Percentiles rank a stretch among this genome's conserved stretches.
These are phyloP conservation scores for Naematelia encephala DNA, from an alignment of 768 basidiomycete genomes.

Conservation along the genomic window DNA sequence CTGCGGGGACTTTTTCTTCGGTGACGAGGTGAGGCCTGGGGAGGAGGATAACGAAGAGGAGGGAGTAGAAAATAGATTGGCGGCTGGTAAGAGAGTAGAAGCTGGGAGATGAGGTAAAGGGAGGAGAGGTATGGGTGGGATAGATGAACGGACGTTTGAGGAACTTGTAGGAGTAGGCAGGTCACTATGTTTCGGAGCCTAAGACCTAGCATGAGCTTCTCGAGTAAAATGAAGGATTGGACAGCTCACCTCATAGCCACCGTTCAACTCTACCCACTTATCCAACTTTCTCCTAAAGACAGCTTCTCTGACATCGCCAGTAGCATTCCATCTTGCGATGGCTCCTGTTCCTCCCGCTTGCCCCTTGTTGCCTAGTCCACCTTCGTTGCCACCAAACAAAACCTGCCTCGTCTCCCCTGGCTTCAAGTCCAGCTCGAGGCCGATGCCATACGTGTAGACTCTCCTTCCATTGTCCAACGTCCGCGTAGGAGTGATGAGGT, in stretches of 20 bases:
- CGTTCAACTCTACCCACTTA: constrained; percentile 44
- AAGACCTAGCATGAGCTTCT: neutral
- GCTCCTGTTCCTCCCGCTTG: constrained; percentile 46
- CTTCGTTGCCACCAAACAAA: constrained; percentile 35
- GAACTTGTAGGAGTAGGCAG: constrained; percentile 39
- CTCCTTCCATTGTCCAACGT: constrained; percentile 39
- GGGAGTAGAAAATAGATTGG: constrained; percentile 26
- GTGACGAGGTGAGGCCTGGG: constrained; percentile 7
- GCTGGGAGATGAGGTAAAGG: constrained; percentile 38
- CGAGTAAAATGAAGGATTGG: neutral
- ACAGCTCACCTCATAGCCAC: constrained; percentile 40
- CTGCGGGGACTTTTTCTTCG: no score
- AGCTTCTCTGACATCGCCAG: constrained; percentile 36
- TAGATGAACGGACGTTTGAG: constrained; percentile 17
- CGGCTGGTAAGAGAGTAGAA: constrained; percentile 30
- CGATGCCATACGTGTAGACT: constrained; percentile 47
- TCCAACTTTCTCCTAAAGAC: constrained; percentile 36
- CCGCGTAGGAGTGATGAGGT: constrained; percentile 43
- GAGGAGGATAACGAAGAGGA: constrained; percentile 10
- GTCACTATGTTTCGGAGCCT: constrained; percentile 10
- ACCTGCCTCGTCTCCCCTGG: constrained; percentile 44
- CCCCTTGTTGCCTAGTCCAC: constrained; percentile 42
- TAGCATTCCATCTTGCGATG: constrained; percentile 46
- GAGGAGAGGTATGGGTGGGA: constrained; percentile 41
- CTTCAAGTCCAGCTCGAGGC: constrained; percentile 42